These are phyloP conservation scores for Daldinia vernicosa DNA, from an alignment of 495 filamentous ascomycete species.

Conservation along the genomic window DNA sequence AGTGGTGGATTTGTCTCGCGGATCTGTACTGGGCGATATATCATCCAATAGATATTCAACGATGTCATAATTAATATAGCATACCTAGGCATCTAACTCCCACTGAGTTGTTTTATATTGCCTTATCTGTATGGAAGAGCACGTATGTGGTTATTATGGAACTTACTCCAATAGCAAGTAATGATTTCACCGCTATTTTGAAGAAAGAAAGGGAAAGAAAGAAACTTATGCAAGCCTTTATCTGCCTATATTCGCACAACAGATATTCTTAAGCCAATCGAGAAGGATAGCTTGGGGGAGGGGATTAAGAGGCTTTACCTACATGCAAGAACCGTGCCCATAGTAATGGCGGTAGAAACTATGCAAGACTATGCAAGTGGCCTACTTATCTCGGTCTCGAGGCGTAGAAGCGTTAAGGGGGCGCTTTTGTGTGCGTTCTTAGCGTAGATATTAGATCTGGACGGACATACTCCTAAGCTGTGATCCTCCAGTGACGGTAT, in stretches of 20 bases:
- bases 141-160: no score
- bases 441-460: no score
- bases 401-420: no score
- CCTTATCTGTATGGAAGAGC: no score
- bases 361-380: no score
- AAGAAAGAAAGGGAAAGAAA: not conserved
- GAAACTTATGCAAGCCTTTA: not conserved
- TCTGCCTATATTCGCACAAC: not conserved
- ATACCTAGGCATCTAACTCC: not conserved
- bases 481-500: not conserved
- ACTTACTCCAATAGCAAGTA: not conserved
- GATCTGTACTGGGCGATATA: not conserved
- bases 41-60: not conserved
- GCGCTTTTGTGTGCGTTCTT: not conserved
- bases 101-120: not conserved
- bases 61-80: not conserved
- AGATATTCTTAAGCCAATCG: not conserved
- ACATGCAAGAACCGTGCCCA: not conserved
- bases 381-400: no score
- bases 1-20: not conserved
- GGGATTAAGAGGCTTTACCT: not conserved
- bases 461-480: no score
- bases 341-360: not conserved
- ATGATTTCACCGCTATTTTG: not conserved
- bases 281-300: not conserved